Percentiles rank a stretch among this genome's conserved stretches.
These are phyloP conservation scores for Arabis alpina DNA, from an alignment of 345 rosid genomes.

Conservation along the genomic window DNA sequence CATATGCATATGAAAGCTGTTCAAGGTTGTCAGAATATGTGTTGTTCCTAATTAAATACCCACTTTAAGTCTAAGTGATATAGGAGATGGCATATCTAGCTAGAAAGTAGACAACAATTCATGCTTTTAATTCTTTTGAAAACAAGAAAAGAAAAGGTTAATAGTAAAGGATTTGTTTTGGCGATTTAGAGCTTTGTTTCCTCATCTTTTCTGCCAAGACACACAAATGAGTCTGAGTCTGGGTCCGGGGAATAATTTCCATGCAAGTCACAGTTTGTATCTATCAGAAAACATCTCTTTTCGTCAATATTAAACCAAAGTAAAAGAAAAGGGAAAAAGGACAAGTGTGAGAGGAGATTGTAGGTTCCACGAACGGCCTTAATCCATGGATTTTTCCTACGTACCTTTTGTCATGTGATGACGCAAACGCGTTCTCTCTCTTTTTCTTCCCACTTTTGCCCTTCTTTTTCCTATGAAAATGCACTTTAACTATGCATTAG, in stretches of 20 bases:
- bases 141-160: neutral
- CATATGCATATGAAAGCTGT: neutral
- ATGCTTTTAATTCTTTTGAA: conserved; percentile 5
- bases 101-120: conserved; percentile 11
- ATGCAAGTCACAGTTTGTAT: conserved; percentile 22
- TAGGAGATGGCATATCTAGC: conserved; percentile 7
- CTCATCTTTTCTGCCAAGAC: conserved; percentile 10
- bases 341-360: conserved; percentile 17
- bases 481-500: too few relatives aligned
- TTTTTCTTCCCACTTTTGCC: conserved; percentile 4
- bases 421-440: conserved; percentile 38
- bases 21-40: neutral
- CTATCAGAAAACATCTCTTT: neutral
- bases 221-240: neutral
- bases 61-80: neutral
- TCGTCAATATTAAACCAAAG: neutral
- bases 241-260: neutral
- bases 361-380: conserved; percentile 25
- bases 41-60: conserved; percentile 3
- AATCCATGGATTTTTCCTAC: conserved; percentile 3
- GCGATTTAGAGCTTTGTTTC: conserved; percentile 9
- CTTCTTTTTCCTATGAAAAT: too few relatives aligned
- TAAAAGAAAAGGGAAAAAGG: neutral
- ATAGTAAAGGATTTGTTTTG: conserved; percentile 13
- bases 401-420: neutral